Percentiles rank a stretch among this genome's conserved stretches.
Conservation (phyloP, 495 filamentous ascomycete genomes). For the Apodospora peruviana region DNA sequence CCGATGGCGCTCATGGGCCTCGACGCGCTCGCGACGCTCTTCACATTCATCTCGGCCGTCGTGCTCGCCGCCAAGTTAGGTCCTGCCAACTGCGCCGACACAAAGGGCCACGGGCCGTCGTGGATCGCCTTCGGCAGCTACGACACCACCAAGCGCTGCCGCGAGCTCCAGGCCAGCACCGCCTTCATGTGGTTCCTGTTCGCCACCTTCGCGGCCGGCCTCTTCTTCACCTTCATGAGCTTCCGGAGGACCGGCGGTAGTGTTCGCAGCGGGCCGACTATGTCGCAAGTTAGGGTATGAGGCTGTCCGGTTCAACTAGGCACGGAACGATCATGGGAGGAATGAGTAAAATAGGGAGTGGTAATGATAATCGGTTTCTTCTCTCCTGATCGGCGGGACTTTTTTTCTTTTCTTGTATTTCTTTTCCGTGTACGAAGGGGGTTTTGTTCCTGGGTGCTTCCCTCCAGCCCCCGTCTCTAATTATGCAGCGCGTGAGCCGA, state of each 20-base stretch:
- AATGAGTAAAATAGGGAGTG: not conserved
- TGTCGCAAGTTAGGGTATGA: conserved; percentile 45
- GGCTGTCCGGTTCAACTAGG: not conserved
- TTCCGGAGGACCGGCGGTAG: conserved; percentile 37
- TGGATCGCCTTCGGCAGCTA: conserved; percentile 45
- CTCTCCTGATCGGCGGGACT: too few relatives aligned
- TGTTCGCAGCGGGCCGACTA: conserved; percentile 34
- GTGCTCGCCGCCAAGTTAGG: conserved; percentile 44
- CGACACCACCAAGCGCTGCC: conserved; percentile 39
- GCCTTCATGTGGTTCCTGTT: conserved; percentile 49
- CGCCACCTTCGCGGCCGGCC: conserved; percentile 25
- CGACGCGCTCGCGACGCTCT: conserved; percentile 35
- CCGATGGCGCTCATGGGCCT: conserved; percentile 30
- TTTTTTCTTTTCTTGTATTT: not conserved
- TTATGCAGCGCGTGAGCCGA: too few relatives aligned
- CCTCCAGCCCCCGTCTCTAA: too few relatives aligned
- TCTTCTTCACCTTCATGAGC: conserved; percentile 28
- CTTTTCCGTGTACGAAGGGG: not conserved
- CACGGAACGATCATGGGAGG: not conserved
- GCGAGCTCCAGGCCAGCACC: conserved; percentile 43
- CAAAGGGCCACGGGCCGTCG: conserved; percentile 10
- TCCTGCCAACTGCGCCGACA: conserved; percentile 35
- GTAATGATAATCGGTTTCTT: not conserved
- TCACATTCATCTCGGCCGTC: conserved; percentile 40
- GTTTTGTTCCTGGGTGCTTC: too few relatives aligned